Evolutionary conservation across 306 rosid species (phyloP), one percentile per base, ranked within the genome.

Genomic region (Casuarina cunninghamiana): DNA sequence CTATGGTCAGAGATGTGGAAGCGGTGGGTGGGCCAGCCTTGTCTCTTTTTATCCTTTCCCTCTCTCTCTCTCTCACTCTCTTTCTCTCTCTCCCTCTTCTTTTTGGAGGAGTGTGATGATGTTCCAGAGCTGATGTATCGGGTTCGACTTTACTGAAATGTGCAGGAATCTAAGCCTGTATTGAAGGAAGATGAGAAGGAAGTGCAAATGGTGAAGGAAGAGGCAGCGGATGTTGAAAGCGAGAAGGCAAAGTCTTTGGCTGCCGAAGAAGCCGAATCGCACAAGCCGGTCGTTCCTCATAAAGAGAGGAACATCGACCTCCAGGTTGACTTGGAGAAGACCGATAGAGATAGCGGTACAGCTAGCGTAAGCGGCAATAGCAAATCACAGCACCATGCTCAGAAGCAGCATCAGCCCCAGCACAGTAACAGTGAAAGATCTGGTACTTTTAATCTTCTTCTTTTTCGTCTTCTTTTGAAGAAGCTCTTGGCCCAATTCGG

Each of bases 261-360:
- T 0, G 74, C 80, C n/a, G 97, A 80, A 42, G 99, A 90, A 79
- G 65, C 73, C 50, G 91, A 93, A 63, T 48, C 86, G 3, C 87
- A 82, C 42, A 93, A 83, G 76, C 80, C 79, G 6, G 41, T 66
- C 55, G 67, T 8, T 75, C 69, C 42, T 69, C 81, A 69, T 35
- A 89, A 85, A 76, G 96, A 91, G 77, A 87, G 90, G 79, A 89
- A 77, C 35, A 84, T 84, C 66, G 96, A 84, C 73, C 80, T 90
- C 50, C 96, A 87, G 70, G 78, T 91, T 79, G 96, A 96, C 44
- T 84, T 93, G 89, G 99, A 90, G 81, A 93, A 89, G 83, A 6
- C 84, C 65, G 94, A 91, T 43, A 84, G 79, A 73, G 97, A 92
- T 70, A 70, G 77, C 63, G 86, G 80, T 71, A 67, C 71, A 69